A percentile compares a stretch with the other conserved stretches of the same genome.
These are phyloP conservation scores for Colletotrichum higginsianum DNA, from an alignment of 2,329 filamentous ascomycete genomes.

Conservation along the genomic window DNA sequence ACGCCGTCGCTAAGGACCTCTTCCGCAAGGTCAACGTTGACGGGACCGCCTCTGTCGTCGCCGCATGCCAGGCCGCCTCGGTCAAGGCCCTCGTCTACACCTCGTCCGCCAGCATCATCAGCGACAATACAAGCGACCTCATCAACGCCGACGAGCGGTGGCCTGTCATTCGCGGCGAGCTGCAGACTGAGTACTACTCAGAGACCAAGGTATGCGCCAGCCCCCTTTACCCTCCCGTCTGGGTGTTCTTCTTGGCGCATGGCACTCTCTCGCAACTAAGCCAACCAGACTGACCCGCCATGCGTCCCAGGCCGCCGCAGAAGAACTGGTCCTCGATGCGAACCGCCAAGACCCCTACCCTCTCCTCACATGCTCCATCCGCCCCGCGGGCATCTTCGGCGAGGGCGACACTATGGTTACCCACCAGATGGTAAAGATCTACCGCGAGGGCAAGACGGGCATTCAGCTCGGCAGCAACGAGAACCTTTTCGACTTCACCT, in stretches of 20 bases:
- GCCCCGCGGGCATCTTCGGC: conserved; percentile 91
- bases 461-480: conserved; percentile 83
- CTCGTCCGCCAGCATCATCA: conserved; percentile 88
- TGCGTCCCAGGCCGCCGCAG: conserved; percentile 76
- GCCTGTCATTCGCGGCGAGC: conserved; percentile 79
- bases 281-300: conserved; percentile 14
- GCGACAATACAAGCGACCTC: conserved; percentile 85
- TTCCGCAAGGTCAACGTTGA: conserved; percentile 90
- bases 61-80: conserved; percentile 77
- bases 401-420: conserved; percentile 87
- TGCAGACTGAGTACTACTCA: conserved; percentile 87
- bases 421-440: conserved; percentile 80
- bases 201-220: conserved; percentile 81
- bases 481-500: conserved; percentile 76
- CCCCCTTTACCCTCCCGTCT: background rate
- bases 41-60: conserved; percentile 84
- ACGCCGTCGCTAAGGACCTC: conserved; percentile 68
- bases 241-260: background rate
- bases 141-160: conserved; percentile 88
- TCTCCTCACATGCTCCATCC: conserved; percentile 83
- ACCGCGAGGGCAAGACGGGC: conserved; percentile 76
- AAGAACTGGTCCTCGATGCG: conserved; percentile 83
- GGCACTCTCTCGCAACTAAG: background rate
- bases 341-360: conserved; percentile 72
- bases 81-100: conserved; percentile 93